Evolutionary conservation across 805 yeast genomes (phyloP), one percentile per base, ranked within the genome.

Genomic region (Candida krabiensis): DNA sequence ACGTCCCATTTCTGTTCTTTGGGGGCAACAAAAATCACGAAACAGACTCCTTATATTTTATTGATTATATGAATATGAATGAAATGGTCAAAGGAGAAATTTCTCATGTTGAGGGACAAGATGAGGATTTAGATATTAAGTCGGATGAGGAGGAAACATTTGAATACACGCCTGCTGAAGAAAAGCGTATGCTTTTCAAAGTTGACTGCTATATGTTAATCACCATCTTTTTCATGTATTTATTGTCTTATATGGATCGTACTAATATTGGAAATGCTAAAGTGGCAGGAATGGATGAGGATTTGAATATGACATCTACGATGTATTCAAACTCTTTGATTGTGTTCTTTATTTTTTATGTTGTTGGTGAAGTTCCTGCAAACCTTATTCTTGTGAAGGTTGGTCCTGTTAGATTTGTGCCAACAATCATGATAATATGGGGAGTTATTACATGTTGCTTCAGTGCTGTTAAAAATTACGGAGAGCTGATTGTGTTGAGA

Each of bases 231-330:
- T 42, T 41, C 32, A 56, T 71, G 32, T 75, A 73, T 50, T 64
- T 75, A 33, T 56, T 71, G 31, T 69, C 78, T 2, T 67, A 67
- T 37, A 58, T 78, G 45, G 83, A 78, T 55, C 67, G 76, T 40
- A 71, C 80, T 9, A 78, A 77, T 50, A 75, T 78, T 36, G 83
- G 43, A 5, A 43, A 43, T 29, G 47, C 43, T 12, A 38, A 43
- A 15, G 40, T 37, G 16, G 46, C 46, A 2, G 46, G 46, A n/a
- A 18, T 42, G 42, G 33, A 27, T 19, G 40, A 16, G 5, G 42
- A 42, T 26, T 26, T 42, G 4, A 19, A 33, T 13, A 36, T 42
- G 14, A 31, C 30, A 9, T 37, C 42, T 5, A 24, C 26, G 12
- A 35, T 30, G 28, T 42, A 42, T 19, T 42, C 46, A 63, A 78